Evolutionary conservation across 352 stramenopile species (phyloP), one percentile per base, ranked within the genome.

Genomic region (Phytophthora crassamura): DNA sequence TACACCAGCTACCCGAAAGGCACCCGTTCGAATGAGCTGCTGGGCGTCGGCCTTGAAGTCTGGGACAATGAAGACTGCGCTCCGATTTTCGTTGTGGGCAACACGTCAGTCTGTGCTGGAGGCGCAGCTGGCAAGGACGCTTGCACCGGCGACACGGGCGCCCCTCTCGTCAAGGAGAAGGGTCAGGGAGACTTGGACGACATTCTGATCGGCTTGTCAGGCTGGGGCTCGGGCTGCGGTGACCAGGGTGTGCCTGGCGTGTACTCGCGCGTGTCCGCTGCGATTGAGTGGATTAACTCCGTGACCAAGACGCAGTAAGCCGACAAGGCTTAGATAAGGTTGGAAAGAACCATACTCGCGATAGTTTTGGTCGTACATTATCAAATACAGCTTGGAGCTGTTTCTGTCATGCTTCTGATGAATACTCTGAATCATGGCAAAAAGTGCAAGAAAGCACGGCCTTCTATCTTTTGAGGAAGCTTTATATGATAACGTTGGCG

Each of bases 201-300:
- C n/a, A 33, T 71, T n/a, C 49, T 84, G 3, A 49, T 90, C 10
- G 81, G 81, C 10, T 48, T 89, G 30, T 69, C 82, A 16, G 84
- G 65, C 64, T 88, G 78, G 76, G 77, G 77, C 10, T 58, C 72
- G 32, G 75, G 75, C 28, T 89, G 82, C 28, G 79, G 72, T 15
- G 49, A 66, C 6, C 57, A 48, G 15, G 69, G 71, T n/a, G 70
- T 69, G 12, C 82, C 82, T 3, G 66, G 70, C 2, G 75, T 90
- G 10, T 88, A 86, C 75, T 72, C 78, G 3, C 74, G 77, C 15
- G 75, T 90, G 41, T 78, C 80, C 1, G 42, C 64, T n/a, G 74
- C 51, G 3, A 33, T 70, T 22, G 33, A 57, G 2, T 86, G 78
- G 76, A 76, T 88, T 18, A 67, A 25, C 22, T 25, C 22, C 22